phyloP scores from a whole-genome alignment of 768 basidiomycete genomes.

The Hygrophoropsis aurantiaca region DNA sequence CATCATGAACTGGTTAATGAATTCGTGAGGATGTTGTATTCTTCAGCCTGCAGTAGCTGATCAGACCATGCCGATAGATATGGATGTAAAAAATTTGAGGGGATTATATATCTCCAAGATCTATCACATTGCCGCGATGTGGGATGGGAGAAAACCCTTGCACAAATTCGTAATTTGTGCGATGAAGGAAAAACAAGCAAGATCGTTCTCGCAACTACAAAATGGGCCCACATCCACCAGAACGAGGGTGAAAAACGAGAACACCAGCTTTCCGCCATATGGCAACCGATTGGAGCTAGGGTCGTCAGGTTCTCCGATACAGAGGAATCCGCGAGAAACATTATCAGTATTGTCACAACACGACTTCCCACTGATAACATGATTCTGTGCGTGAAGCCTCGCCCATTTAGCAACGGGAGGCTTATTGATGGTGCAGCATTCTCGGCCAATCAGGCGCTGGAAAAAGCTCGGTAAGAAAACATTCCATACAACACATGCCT shows the following conservation, averaged over 20 bases:
- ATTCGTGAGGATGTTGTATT: conserved; percentile 16
- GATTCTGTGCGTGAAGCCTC: no score
- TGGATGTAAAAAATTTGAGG: conserved; percentile 21
- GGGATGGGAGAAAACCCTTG: conserved; percentile 22
- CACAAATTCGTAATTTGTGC: conserved; percentile 24
- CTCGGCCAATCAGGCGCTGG: no score
- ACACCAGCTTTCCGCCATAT: conserved; percentile 12
- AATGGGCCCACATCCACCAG: conserved; percentile 27
- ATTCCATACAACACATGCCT: no score
- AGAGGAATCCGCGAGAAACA: conserved; percentile 4
- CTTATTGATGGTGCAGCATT: no score
- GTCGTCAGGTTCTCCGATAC: conserved; percentile 7
- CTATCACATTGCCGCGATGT: conserved; percentile 28
- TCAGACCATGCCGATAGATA: conserved; percentile 19
- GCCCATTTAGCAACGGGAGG: no score
- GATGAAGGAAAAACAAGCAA: conserved; percentile 26
- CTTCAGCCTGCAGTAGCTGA: neutral
- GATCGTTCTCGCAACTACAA: conserved; percentile 34
- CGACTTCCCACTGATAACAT: neutral
- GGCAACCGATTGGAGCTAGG: conserved; percentile 10
- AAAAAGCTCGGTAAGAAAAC: no score
- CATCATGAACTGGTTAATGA: conserved; percentile 24
- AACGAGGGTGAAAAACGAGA: conserved; percentile 25
- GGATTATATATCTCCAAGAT: conserved; percentile 34
- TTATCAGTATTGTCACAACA: conserved; percentile 8